Base-by-base conservation (phyloP, 1,139 yeast species). In the Blastobotrys proliferans region DNA sequence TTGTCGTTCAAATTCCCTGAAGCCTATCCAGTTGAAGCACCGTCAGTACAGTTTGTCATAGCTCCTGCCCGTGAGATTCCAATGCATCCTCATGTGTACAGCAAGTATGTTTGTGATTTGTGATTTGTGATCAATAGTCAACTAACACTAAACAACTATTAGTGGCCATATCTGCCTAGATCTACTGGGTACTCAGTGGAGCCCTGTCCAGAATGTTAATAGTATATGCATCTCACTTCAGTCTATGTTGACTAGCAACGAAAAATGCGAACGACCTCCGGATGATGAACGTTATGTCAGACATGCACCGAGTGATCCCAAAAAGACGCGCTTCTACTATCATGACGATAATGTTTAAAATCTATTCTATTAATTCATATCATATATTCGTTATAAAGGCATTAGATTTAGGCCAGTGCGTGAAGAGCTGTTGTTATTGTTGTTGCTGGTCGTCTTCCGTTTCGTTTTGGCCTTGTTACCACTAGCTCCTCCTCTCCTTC, bases 41-140 rank as follows among this genome's bases (percentile, higher is more conserved):
- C 90, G 0, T 73, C 72, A 48, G 84, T 79, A 1, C 69, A 72
- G 46, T 83, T 83, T 54, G 51, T 62, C 43, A 52, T 43, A 29
- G 62, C 59, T 3, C 43, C 46, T 3, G 51, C 52, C 14, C 44
- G 51, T 20, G 54, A 51, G 24, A 69, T 81, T 5, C 90, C 90
- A 0, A 51, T 79, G 1, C 88, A 83, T 55, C 90, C 90, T 0
- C 90, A 83, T 55, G 69, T 83, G 2, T 83, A 83, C 56, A 72
- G 81, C 31, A 82, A 82, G 54, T 29, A n/a, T 8, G 33, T 13
- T 6, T 29, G 20, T 13, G 4, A 9, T 29, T n/a, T n/a, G 13
- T 6, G 14, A 13, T 20, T 14, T 11, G 8, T 6, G 33, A 14
- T 16, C 6, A 10, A 29, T 10, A 14, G 8, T 6, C 8, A 6